Evolutionary conservation across 1,284 basidiomycete species (phyloP).

Genomic region (Kwoniella shivajii): DNA sequence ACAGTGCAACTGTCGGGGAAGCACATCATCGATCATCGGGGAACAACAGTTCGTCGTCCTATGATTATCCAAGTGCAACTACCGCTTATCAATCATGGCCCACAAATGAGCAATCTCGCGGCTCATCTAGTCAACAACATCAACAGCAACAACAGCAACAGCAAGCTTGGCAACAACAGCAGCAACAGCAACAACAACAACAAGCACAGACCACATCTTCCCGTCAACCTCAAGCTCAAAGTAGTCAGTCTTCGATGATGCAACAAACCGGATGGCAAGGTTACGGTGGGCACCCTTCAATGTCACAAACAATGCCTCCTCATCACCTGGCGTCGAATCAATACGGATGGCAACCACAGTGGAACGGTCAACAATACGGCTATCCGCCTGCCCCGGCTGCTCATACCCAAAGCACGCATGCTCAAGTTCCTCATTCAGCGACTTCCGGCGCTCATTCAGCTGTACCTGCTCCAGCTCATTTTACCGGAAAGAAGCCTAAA

Average conservation of each 20-base stretch:
- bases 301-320: conserved; percentile 30
- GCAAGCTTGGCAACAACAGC: conserved; percentile 5
- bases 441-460: conserved; percentile 10
- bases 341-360: conserved; percentile 34
- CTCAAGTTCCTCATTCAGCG: conserved; percentile 3
- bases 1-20: conserved; percentile 9
- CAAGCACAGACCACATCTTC: conserved; percentile 1
- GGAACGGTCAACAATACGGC: conserved; percentile 24
- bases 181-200: background rate
- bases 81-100: conserved; percentile 13
- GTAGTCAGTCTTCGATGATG: conserved; percentile 8
- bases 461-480: conserved; percentile 12
- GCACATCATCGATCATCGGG: conserved; percentile 11
- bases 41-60: background rate
- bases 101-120: conserved; percentile 10
- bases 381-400: conserved; percentile 26
- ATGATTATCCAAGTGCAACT: conserved; percentile 8
- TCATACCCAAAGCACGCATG: background rate
- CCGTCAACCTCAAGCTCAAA: conserved; percentile 9
- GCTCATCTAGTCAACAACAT: background rate
- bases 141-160: conserved; percentile 2
- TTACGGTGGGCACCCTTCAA: conserved; percentile 29
- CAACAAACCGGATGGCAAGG: conserved; percentile 33
- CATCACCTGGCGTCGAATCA: conserved; percentile 32
- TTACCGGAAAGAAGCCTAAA: conserved; percentile 24